Evolutionary conservation across 352 stramenopile genomes (phyloP), one percentile per base, ranked within the genome.

Genomic region (Aphanomyces stellatus): DNA sequence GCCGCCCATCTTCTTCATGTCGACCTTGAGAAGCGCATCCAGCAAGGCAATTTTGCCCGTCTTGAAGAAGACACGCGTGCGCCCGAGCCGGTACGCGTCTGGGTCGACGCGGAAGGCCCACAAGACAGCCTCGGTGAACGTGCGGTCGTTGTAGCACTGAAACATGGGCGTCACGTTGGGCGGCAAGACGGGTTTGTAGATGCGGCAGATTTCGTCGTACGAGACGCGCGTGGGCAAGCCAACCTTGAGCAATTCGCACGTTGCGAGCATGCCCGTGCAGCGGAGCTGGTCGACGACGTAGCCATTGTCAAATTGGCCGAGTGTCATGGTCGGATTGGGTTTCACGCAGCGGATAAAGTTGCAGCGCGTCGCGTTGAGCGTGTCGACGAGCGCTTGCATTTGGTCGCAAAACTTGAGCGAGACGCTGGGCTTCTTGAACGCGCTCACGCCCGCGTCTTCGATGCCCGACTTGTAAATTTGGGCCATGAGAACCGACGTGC

Each of bases 321-420:
- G 65, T 2, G 76, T 72, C 84, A 93, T 94, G 34, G 79, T 91
- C 46, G 81, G 71, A 71, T 96, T 96, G 27, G 96, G 88, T 74
- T 96, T 96, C 72, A 96, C 93, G 74, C 87, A 95, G 30, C 88
- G 88, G 43, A 96, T 91, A 51, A 94, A 96, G 73, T 91, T 90
- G 67, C 84, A 92, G 13, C 80, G 79, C 22, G 87, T 96, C 4
- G 78, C 80, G 59, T 92, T 91, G 40, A 96, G 66, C 62, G 88
- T 96, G 51, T 90, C 78, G 37, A 91, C 86, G 49, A 96, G 79
- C 4, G 88, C 73, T 53, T 91, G 79, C 81, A 96, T 93, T 69
- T 96, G 88, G 34, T 87, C 76, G 53, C 80, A 90, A 71, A 96
- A 96, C 66, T 90, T 88, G n/a, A 78, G 75, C 48, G 81, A 90